Percentiles rank a stretch among this genome's conserved stretches.
Evolutionary conservation across 2,329 filamentous ascomycete species (phyloP).

Genomic region (Gremmenia infestans): DNA sequence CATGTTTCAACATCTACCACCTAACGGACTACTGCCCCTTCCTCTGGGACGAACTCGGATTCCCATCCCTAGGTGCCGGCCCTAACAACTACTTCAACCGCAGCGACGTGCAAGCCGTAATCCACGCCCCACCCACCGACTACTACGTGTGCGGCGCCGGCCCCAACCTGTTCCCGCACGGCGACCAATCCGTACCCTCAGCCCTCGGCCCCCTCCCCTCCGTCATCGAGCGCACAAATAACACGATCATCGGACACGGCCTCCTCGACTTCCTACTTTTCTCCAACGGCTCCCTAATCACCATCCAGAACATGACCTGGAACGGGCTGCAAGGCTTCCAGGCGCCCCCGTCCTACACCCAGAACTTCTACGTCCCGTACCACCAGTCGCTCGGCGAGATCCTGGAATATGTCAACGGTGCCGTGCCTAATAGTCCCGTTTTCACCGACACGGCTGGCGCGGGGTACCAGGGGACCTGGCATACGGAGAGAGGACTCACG

Average conservation of each 20-base stretch:
- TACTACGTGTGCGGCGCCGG: slow-evolving; percentile 49
- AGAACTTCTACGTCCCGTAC: slow-evolving; percentile 28
- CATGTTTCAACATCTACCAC: slow-evolving; percentile 60
- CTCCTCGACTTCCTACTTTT: slow-evolving; percentile 58
- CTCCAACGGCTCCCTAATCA: slow-evolving; percentile 57
- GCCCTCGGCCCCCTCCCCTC: slow-evolving; percentile 48
- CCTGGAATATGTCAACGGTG: slow-evolving; percentile 13
- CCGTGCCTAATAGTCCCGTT: slow-evolving; percentile 9
- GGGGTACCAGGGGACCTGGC: slow-evolving; percentile 42
- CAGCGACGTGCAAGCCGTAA: slow-evolving; percentile 52
- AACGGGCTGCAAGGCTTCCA: slow-evolving; percentile 61
- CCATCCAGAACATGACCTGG: slow-evolving; percentile 71
- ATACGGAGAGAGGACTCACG: slow-evolving; percentile 60
- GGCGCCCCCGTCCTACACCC: slow-evolving; percentile 12
- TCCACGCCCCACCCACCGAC: slow-evolving; percentile 49
- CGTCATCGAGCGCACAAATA: slow-evolving; percentile 57
- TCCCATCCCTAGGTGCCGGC: slow-evolving; percentile 46
- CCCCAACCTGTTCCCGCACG: slow-evolving; percentile 41
- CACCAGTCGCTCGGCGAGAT: slow-evolving; percentile 51
- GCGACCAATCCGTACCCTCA: slow-evolving; percentile 44
- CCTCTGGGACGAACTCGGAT: slow-evolving; percentile 26
- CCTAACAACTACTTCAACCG: slow-evolving; percentile 58
- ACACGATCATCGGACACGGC: slow-evolving; percentile 57
- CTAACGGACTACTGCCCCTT: slow-evolving; percentile 44
- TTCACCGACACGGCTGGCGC: slow-evolving; percentile 26